Conservation (phyloP, 208 protist species). For the Leishmania gerbilli region DNA sequence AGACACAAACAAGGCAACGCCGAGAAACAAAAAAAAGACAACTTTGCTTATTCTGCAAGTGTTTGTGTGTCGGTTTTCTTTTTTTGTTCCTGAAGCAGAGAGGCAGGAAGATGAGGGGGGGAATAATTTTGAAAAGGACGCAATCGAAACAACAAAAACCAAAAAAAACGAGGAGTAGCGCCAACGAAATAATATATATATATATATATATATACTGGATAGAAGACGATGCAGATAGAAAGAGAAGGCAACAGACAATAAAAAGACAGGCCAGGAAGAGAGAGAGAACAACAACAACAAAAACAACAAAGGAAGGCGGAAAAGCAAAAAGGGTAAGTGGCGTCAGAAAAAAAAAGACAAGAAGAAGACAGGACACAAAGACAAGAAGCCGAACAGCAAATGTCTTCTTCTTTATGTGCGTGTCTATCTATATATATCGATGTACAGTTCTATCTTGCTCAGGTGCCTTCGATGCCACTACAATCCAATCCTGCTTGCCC, state of each 20-base stretch:
- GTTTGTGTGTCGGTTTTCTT: not conserved
- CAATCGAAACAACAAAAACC: not conserved
- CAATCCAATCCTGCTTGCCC: slow-evolving; percentile 1
- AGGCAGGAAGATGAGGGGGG: not conserved
- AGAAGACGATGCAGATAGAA: not conserved
- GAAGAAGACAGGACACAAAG: slow-evolving; percentile 14
- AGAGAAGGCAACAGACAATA: slow-evolving; percentile 2
- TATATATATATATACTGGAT: not conserved
- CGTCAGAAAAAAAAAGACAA: slow-evolving; percentile 4
- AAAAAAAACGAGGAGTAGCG: not conserved
- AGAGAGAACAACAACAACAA: not conserved
- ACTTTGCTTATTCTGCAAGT: not conserved
- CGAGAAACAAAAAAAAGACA: not conserved
- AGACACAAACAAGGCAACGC: not conserved
- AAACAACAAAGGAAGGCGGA: not conserved
- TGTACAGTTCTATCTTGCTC: slow-evolving; percentile 11
- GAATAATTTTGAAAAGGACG: not conserved
- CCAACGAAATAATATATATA: not conserved
- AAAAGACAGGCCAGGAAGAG: slow-evolving; percentile 13
- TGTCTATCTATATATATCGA: slow-evolving; percentile 20
- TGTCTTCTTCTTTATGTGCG: not conserved
- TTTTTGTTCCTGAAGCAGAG: not conserved
- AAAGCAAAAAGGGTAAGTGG: not conserved
- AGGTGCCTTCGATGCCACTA: not conserved
- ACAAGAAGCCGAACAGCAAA: slow-evolving; percentile 1